These are phyloP conservation scores for Penicillium sp. DNA, from an alignment of 2,329 filamentous ascomycete genomes.

Conservation along the genomic window DNA sequence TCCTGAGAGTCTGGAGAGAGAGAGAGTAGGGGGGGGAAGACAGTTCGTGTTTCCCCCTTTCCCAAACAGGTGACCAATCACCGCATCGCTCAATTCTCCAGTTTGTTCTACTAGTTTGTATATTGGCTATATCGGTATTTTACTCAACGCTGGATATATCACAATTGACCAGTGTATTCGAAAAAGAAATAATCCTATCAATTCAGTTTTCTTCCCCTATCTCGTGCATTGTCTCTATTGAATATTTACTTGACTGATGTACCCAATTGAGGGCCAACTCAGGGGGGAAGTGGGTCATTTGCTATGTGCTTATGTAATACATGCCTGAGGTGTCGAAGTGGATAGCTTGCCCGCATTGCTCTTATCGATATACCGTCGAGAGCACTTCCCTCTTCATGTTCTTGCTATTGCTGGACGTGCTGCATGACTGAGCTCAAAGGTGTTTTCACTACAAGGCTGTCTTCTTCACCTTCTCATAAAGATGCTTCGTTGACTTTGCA, in stretches of 20 bases:
- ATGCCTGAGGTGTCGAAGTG: slow-evolving; percentile 17
- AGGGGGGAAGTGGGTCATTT: slow-evolving; percentile 31
- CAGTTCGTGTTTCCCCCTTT: slow-evolving; percentile 34
- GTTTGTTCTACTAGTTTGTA: slow-evolving; percentile 11
- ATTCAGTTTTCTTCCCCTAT: neutral
- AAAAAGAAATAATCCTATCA: neutral
- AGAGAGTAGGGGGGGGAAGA: slow-evolving; percentile 26
- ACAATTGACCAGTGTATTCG: slow-evolving; percentile 4
- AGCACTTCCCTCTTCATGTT: neutral
- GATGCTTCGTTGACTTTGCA: slow-evolving; percentile 23
- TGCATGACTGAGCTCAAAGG: too few relatives aligned
- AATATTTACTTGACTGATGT: too few relatives aligned
- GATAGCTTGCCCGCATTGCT: slow-evolving; percentile 25
- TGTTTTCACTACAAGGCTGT: neutral
- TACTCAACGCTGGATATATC: slow-evolving; percentile 4
- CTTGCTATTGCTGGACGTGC: too few relatives aligned
- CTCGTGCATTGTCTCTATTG: neutral
- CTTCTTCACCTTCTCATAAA: neutral
- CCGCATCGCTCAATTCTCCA: slow-evolving; percentile 21
- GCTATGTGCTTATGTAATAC: slow-evolving; percentile 19
- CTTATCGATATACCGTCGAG: slow-evolving; percentile 20
- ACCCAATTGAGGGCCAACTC: slow-evolving; percentile 11
- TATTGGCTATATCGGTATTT: neutral
- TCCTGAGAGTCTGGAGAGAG: slow-evolving; percentile 28
- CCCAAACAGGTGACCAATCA: slow-evolving; percentile 29